phyloP scores from a whole-genome alignment of 257 asterid genomes.

The Verbascum thapsus region DNA sequence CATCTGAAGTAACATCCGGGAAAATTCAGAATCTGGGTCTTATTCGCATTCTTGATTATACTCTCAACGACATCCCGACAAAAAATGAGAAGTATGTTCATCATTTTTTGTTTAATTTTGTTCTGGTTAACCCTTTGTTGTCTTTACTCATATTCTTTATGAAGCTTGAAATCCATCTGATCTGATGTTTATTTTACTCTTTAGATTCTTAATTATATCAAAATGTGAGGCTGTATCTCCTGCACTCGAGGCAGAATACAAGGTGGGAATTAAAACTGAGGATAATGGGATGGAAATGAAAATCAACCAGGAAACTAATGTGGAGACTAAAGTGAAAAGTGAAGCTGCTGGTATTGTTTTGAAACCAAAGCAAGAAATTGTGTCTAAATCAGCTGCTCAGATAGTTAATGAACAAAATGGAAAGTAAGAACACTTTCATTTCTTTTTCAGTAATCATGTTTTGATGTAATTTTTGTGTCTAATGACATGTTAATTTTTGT shows the following conservation, averaged over 20 bases:
- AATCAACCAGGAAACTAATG: slow-evolving; percentile 39
- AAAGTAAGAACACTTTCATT: slow-evolving; percentile 50
- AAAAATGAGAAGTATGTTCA: slow-evolving; percentile 69
- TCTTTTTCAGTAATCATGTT: not conserved
- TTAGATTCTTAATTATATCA: slow-evolving; percentile 69
- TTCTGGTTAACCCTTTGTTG: not conserved
- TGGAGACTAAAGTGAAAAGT: slow-evolving; percentile 30
- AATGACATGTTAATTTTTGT: slow-evolving; percentile 17
- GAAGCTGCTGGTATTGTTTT: slow-evolving; percentile 38
- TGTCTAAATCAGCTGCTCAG: slow-evolving; percentile 82
- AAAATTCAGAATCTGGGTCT: slow-evolving; percentile 79
- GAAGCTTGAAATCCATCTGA: not conserved
- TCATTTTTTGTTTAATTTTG: not conserved
- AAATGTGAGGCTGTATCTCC: slow-evolving; percentile 73
- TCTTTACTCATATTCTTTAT: not conserved
- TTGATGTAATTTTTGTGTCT: not conserved
- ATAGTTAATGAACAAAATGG: slow-evolving; percentile 73
- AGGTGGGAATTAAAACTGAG: slow-evolving; percentile 38
- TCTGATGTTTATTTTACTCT: not conserved
- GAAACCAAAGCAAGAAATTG: slow-evolving; percentile 73
- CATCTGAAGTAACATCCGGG: slow-evolving; percentile 72
- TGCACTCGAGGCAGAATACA: slow-evolving; percentile 73
- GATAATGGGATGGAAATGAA: slow-evolving; percentile 35
- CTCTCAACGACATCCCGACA: slow-evolving; percentile 70
- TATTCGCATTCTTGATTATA: slow-evolving; percentile 66